Evolutionary conservation across 75 land plant genomes (phyloP).

Genomic region (Pinus taeda): DNA sequence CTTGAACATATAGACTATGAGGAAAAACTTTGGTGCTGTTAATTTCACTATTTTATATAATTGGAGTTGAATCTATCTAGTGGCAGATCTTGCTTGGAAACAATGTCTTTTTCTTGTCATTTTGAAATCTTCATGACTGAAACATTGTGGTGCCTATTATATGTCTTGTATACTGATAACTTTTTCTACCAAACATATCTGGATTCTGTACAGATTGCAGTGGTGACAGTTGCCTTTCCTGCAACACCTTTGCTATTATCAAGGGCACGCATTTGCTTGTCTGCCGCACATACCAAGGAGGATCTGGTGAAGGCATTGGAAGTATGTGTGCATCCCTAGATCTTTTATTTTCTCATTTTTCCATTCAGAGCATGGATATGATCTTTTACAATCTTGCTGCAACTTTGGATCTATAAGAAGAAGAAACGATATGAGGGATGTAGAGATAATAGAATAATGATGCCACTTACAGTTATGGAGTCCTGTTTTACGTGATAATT

Average conservation of each 20-base stretch:
- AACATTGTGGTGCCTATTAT: background rate
- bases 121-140: background rate
- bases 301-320: constrained; percentile 70
- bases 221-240: constrained; percentile 86
- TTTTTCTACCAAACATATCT: background rate
- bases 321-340: constrained; percentile 23
- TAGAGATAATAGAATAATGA: too few relatives aligned
- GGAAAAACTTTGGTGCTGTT: too few relatives aligned
- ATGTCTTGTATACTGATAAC: background rate
- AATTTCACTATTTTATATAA: too few relatives aligned
- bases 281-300: constrained; percentile 87
- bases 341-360: constrained; percentile 1
- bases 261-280: constrained; percentile 87
- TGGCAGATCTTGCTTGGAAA: background rate
- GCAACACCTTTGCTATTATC: constrained; percentile 83
- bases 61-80: background rate
- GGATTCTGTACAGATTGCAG: constrained; percentile 58
- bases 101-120: background rate
- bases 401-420: background rate
- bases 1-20: too few relatives aligned
- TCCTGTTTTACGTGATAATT: too few relatives aligned
- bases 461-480: too few relatives aligned
- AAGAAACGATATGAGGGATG: background rate
- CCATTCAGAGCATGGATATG: background rate
- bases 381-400: background rate